Conservation (phyloP, 208 protist species). For the Porcisia deanei region DNA sequence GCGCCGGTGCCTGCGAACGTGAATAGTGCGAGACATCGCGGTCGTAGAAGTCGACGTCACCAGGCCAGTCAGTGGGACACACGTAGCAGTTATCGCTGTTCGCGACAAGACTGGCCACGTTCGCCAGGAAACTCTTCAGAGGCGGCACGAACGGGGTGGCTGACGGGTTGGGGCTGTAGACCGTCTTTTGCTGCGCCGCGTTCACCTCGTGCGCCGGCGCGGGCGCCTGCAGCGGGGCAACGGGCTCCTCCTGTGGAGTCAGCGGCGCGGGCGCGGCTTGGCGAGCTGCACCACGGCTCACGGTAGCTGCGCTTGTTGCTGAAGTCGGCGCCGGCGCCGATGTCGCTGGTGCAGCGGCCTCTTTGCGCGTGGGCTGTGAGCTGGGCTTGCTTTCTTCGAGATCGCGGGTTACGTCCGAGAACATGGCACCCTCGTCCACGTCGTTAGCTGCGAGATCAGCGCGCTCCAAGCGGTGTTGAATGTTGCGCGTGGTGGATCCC, state of each 20-base stretch:
- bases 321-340: constrained; percentile 18
- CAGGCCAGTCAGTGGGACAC: constrained; percentile 53
- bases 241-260: constrained; percentile 19
- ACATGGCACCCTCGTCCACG: constrained; percentile 76
- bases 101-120: constrained; percentile 49
- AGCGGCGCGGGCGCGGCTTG: constrained; percentile 18
- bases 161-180: constrained; percentile 59
- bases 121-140: constrained; percentile 51
- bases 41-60: constrained; percentile 61
- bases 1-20: constrained; percentile 28
- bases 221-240: constrained; percentile 1
- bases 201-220: constrained; percentile 22
- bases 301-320: constrained; percentile 2
- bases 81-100: constrained; percentile 55
- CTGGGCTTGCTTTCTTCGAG: constrained; percentile 12
- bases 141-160: constrained; percentile 47
- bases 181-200: constrained; percentile 28
- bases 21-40: constrained; percentile 72
- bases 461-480: constrained; percentile 78
- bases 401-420: constrained; percentile 70
- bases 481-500: constrained; percentile 44
- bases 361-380: constrained; percentile 16
- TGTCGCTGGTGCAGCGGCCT: constrained; percentile 7
- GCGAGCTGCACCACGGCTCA: constrained; percentile 8
- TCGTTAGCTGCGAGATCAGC: constrained; percentile 45